Base-by-base conservation (phyloP, 1,284 basidiomycete genomes). In the Trametes polyzona region DNA sequence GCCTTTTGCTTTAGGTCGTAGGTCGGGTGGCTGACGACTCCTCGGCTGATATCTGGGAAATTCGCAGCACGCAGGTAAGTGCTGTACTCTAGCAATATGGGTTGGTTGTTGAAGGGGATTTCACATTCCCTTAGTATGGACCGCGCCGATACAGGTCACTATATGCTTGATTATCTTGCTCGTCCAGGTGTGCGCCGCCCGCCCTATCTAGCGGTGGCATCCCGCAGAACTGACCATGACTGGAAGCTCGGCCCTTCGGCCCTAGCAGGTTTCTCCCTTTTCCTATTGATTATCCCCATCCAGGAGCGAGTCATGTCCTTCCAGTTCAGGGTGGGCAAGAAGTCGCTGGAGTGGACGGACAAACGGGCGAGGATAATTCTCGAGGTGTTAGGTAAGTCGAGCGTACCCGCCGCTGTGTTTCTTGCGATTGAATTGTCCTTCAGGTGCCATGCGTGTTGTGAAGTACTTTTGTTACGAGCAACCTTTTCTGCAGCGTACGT, bases 381-480 rank as follows among this genome's bases (percentile, higher is more conserved):
- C 39, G 89, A 91, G 67, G 80, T 89, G 0, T 71, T 92, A 11
- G 77, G 82, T 79, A n/a, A n/a, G n/a, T n/a, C n/a, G n/a, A n/a
- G 61, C 40, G 73, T 65, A n/a, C 9, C 21, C 37, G 32, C 29
- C 4, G 4, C 19, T 17, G 17, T 5, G 6, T 32, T 16, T 33
- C 5, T 16, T 19, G 8, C 5, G 24, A 6, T 3, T 2, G n/a
- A 5, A 51, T 44, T 60, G 21, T 36, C 32, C 7, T 30, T 32
- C 44, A 81, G 82, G 83, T 35, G 84, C 82, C 0, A 90, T 91
- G 85, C 79, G 86, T 7, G 80, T 92, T 17, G 86, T 91, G 63
- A 92, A 92, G 69, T 88, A 88, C 65, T 91, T 92, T 70, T 84
- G 82, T 17, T 89, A 88, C 59, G 88, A 90, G 70, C 65, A 76